Conservation (phyloP, 2,329 filamentous ascomycete genomes). For the Colletotrichum horii region DNA sequence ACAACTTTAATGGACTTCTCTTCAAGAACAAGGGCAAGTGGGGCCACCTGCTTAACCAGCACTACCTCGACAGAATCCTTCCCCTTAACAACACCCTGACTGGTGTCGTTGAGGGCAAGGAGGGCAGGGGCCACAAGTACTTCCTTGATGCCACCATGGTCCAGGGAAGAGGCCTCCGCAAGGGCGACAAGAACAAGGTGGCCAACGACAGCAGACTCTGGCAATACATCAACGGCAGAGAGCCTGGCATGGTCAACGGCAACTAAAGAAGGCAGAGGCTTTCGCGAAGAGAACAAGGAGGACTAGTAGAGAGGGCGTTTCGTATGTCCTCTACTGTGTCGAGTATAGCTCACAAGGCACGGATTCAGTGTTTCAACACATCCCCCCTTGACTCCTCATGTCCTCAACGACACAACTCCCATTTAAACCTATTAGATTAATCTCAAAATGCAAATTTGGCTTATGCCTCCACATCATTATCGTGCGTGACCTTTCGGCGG, state of each 20-base stretch:
- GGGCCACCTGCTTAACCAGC: slow-evolving; percentile 65
- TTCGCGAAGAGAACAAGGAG: background rate
- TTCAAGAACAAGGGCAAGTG: slow-evolving; percentile 55
- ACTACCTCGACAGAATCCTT: slow-evolving; percentile 68
- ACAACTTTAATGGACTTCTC: slow-evolving; percentile 37
- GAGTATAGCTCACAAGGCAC: background rate
- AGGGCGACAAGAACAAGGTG: background rate
- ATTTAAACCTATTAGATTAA: background rate
- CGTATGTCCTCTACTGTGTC: background rate
- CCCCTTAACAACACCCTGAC: slow-evolving; percentile 31
- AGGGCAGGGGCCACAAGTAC: background rate
- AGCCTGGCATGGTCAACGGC: background rate
- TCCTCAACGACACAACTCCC: background rate
- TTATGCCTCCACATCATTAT: background rate
- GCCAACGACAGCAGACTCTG: background rate
- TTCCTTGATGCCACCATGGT: background rate
- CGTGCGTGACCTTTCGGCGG: fast-evolving
- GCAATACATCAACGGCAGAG: background rate
- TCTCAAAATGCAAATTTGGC: background rate
- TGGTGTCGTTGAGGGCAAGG: background rate
- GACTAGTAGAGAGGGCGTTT: background rate
- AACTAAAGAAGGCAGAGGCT: background rate
- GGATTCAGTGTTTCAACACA: background rate
- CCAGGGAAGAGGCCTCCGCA: background rate
- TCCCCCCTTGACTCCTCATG: fast-evolving